These are phyloP conservation scores for Xylaria sp. DNA, from an alignment of 2,329 filamentous ascomycete genomes.

Conservation along the genomic window DNA sequence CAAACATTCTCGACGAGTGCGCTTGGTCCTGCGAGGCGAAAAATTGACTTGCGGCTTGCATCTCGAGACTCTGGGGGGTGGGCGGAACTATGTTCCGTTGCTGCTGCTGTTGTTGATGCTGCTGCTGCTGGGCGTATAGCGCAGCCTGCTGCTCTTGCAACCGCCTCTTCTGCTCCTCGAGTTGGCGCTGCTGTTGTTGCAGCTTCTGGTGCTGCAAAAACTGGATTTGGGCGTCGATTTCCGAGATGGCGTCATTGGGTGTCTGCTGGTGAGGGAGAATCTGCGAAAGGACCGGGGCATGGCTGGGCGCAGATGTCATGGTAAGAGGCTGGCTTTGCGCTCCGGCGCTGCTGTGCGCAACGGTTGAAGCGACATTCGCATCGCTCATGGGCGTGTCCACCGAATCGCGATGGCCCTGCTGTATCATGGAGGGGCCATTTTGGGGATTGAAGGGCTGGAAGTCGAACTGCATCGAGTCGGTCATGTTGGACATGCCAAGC, in stretches of 20 bases:
- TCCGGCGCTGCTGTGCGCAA: constrained; percentile 52
- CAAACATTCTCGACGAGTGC: constrained; percentile 71
- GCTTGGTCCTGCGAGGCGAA: constrained; percentile 68
- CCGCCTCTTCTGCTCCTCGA: constrained; percentile 66
- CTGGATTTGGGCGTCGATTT: constrained; percentile 74
- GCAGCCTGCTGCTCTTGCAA: constrained; percentile 58
- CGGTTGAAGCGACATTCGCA: constrained; percentile 54
- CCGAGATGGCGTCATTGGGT: constrained; percentile 64
- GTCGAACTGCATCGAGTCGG: constrained; percentile 68
- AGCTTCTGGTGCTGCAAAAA: constrained; percentile 72
- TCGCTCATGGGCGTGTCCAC: constrained; percentile 64
- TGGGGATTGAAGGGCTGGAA: constrained; percentile 65
- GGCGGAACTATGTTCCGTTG: constrained; percentile 74
- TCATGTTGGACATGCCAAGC: constrained; percentile 65
- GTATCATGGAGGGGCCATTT: constrained; percentile 55
- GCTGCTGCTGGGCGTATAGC: constrained; percentile 60
- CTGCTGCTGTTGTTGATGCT: constrained; percentile 51
- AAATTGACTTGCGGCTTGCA: constrained; percentile 71
- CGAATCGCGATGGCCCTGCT: constrained; percentile 53
- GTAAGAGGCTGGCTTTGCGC: constrained; percentile 60
- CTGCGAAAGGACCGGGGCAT: constrained; percentile 59
- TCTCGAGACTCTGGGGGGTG: constrained; percentile 83
- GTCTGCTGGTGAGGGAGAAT: constrained; percentile 59
- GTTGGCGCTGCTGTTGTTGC: constrained; percentile 68
- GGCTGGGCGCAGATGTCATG: constrained; percentile 60